Evolutionary conservation across 2,329 filamentous ascomycete genomes (phyloP).

Genomic region (Penicillium sp.): DNA sequence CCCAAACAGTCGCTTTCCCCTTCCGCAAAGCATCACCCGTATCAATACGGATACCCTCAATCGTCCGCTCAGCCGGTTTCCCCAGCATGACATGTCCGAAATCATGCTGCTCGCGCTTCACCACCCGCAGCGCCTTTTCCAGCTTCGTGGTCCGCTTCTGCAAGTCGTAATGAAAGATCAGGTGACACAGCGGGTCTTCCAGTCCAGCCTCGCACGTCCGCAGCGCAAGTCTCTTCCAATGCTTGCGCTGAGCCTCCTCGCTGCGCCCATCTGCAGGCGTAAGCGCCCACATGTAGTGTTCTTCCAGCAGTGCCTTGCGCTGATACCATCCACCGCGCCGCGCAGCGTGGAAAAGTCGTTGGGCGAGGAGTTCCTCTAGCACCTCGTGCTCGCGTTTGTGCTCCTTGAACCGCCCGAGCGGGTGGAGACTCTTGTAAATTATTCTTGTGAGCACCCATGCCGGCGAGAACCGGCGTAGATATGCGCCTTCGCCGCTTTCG

Average conservation of each 20-base stretch:
- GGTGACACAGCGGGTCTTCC: slow-evolving; percentile 82
- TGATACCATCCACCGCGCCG: slow-evolving; percentile 92
- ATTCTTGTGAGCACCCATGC: slow-evolving; percentile 93
- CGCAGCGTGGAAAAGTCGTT: slow-evolving; percentile 80
- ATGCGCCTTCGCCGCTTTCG: slow-evolving; percentile 79
- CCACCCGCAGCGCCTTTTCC: slow-evolving; percentile 77
- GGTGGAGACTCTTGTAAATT: slow-evolving; percentile 78
- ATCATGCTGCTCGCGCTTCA: slow-evolving; percentile 84
- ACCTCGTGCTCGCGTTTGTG: slow-evolving; percentile 73
- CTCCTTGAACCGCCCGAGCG: slow-evolving; percentile 77
- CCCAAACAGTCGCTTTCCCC: slow-evolving; percentile 70
- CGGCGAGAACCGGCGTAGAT: slow-evolving; percentile 83
- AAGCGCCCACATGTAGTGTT: slow-evolving; percentile 81
- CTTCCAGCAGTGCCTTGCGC: slow-evolving; percentile 87
- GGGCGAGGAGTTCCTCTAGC: slow-evolving; percentile 70
- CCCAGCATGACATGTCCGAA: slow-evolving; percentile 80
- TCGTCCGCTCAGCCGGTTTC: slow-evolving; percentile 69
- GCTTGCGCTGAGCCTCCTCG: slow-evolving; percentile 67
- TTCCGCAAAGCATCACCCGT: slow-evolving; percentile 47
- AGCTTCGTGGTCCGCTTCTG: slow-evolving; percentile 92
- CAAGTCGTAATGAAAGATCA: slow-evolving; percentile 90
- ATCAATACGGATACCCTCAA: slow-evolving; percentile 76
- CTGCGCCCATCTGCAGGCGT: slow-evolving; percentile 48
- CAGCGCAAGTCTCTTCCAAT: slow-evolving; percentile 75
- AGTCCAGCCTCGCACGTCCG: slow-evolving; percentile 81